These are phyloP conservation scores for Malassezia arunalokei DNA, from an alignment of 1,284 basidiomycete species.

Conservation along the genomic window DNA sequence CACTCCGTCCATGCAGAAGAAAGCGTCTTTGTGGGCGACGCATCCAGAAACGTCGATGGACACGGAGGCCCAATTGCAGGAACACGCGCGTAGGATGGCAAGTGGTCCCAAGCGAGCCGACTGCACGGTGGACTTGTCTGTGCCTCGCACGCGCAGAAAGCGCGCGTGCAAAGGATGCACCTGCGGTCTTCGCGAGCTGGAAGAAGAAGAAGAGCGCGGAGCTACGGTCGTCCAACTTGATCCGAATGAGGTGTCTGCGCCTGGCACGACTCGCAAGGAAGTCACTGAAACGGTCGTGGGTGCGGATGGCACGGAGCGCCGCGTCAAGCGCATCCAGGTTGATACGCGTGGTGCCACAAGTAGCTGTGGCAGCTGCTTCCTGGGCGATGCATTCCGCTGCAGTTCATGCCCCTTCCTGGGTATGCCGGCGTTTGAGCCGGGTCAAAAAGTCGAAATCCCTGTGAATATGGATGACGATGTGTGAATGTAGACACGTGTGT, in stretches of 20 bases:
- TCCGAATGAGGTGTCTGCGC: constrained; percentile 18
- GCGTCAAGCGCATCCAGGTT: constrained; percentile 41
- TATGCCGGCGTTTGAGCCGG: constrained; percentile 92
- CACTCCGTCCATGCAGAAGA: constrained; percentile 17
- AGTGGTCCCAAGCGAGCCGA: constrained; percentile 35
- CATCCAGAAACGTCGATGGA: constrained; percentile 31
- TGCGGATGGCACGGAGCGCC: constrained; percentile 33
- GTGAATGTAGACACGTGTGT: neutral
- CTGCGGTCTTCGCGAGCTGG: constrained; percentile 40
- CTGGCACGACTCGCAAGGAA: constrained; percentile 23
- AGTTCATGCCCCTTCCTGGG: constrained; percentile 89
- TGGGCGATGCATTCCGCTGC: constrained; percentile 95
- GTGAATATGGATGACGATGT: constrained; percentile 42
- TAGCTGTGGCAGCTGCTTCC: constrained; percentile 93
- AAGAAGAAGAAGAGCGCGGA: constrained; percentile 36
- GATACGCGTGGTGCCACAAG: constrained; percentile 55
- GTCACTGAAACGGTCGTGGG: constrained; percentile 36
- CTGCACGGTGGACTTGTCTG: constrained; percentile 34
- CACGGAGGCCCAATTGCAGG: constrained; percentile 27
- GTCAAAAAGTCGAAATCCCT: constrained; percentile 74
- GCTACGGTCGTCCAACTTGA: constrained; percentile 33
- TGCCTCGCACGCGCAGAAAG: constrained; percentile 26
- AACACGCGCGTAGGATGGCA: constrained; percentile 24
- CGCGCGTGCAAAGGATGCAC: constrained; percentile 46
- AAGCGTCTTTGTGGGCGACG: constrained; percentile 36